Percentiles rank a stretch among this genome's conserved stretches.
These are phyloP conservation scores for Aspergillus luchuensis DNA, from an alignment of 2,329 filamentous ascomycete genomes.

Conservation along the genomic window DNA sequence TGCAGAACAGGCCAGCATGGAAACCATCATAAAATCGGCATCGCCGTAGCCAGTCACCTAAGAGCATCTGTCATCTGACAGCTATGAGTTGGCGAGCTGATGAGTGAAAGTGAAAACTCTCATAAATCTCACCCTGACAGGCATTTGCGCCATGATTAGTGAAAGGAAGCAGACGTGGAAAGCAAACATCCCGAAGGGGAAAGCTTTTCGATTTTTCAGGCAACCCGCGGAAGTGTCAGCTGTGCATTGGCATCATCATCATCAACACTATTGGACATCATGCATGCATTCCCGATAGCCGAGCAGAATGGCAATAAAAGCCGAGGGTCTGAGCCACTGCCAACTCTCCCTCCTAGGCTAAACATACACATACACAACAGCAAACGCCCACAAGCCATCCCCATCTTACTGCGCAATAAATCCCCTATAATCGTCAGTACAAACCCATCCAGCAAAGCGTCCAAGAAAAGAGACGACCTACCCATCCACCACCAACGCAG, in stretches of 20 bases:
- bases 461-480: background rate
- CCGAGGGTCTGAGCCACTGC: background rate
- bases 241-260: no score
- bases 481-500: slow-evolving; percentile 14
- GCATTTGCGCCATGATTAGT: background rate
- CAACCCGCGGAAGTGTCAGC: no score
- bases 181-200: background rate
- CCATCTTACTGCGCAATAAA: background rate
- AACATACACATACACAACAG: background rate
- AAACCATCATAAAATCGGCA: background rate
- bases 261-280: no score
- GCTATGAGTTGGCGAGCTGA: background rate
- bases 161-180: background rate
- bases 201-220: background rate
- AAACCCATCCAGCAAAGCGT: background rate
- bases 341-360: background rate
- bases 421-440: background rate
- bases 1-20: background rate
- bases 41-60: background rate
- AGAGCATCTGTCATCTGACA: background rate
- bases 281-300: background rate
- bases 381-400: background rate
- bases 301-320: background rate
- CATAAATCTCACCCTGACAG: background rate
- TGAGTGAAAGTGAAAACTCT: background rate